Evolutionary conservation across 129 eudicot species (phyloP), one percentile per base, ranked within the genome.

Genomic region (Dittrichia graveolens): DNA sequence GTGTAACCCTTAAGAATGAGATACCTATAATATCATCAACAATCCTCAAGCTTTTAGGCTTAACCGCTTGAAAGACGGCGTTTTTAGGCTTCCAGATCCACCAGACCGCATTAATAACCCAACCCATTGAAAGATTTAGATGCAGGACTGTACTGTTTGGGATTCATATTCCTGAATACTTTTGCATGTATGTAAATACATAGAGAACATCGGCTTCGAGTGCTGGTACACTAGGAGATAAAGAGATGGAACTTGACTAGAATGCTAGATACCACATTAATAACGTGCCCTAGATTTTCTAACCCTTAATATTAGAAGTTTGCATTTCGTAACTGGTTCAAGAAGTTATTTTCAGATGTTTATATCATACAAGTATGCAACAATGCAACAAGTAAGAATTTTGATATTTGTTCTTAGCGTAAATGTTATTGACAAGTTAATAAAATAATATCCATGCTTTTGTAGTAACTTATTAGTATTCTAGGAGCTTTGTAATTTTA

Each of bases 381-480:
- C 24, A 70, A 24, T 24, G 31, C 31, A 24, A 24, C 31, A 24
- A 24, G 31, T 24, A 24, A 18, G 63, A 39, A 4, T 68, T 14
- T 14, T 50, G 15, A 68, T 42, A 9, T 41, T 7, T 24, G 31
- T 15, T 69, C 52, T 50, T 11, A 15, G 31, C 64, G 53, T 69
- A 39, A 39, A 16, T 50, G 74, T 53, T 71, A 56, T 55, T 71
- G 65, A 41, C 43, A 71, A 42, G 66, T 31, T 54, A 54, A 8
- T n/a, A n/a, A n/a, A n/a, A n/a, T n/a, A n/a, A n/a, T 70, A 11
- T 11, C 41, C 7, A 18, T 70, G 75, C 41, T 24, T 53, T 53
- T 53, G 74, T 24, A 69, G 53, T 69, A 2, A 39, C 53, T 69
- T 47, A 3, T 68, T 16, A 15, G 48, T 49, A 15, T 7, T 2